Evolutionary conservation across 1,284 basidiomycete species (phyloP), one percentile per base, ranked within the genome.

Genomic region (Ustanciosporium gigantosporum): DNA sequence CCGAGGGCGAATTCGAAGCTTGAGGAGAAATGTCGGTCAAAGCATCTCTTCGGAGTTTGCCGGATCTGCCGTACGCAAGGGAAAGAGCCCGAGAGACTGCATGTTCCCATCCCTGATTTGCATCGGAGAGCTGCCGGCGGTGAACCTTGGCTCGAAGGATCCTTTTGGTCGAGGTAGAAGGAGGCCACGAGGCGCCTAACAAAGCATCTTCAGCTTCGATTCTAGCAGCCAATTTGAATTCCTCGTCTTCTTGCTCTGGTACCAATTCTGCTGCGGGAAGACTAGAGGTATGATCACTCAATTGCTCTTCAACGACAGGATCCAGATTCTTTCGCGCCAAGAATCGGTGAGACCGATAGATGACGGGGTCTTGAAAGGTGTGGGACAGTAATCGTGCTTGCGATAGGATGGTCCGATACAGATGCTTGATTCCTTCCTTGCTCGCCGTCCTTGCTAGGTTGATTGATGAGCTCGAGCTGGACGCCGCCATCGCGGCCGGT

Each of bases 91-190:
- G 53, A 3, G 27, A n/a, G 0, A 64, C 49, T 4, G 53, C 39
- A 15, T 64, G 60, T 25, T 46, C 39, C 60, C 60, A 64, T 14
- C 60, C 60, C 13, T 42, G 42, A 5, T 64, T 64, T 0, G 60
- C 60, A 17, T 64, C 60, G 22, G 60, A 55, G 2, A 64, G 31
- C 2, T 64, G 53, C 2, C 60, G 41, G 13, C 53, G 60, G 14
- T 64, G 60, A 3, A n/a, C n/a, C 17, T 35, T 27, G 2, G 60
- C 53, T 21, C 46, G 37, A 2, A 14, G 8, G 11, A 58, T 15
- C 0, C 53, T 45, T 14, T 57, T 57, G 2, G 15, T 4, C 2
- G 34, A 14, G 1, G 53, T 40, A 2, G 48, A 46, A 1, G 32
- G 48, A 6, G 47, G 41, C 43, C 40, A 52, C 11, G 36, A 22